Evolutionary conservation across 257 asterid species (phyloP).

Genomic region (Petunia secreta): DNA sequence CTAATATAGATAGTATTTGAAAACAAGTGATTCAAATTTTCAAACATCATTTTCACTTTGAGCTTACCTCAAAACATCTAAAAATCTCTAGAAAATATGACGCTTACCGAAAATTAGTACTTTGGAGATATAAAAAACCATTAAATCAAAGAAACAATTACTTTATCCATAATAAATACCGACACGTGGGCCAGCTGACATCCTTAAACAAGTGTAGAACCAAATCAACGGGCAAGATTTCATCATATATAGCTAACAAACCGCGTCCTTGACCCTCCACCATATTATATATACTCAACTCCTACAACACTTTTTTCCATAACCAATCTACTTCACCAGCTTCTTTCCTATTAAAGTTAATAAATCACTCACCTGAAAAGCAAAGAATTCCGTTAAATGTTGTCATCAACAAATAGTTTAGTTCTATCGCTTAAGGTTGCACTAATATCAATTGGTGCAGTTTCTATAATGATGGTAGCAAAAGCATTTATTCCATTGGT

Average conservation of each 20-base stretch:
- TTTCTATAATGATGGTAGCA: conserved; percentile 48
- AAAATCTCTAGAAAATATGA: not conserved
- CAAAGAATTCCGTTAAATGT: conserved; percentile 22
- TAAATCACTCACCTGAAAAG: not conserved
- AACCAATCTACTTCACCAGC: conserved; percentile 26
- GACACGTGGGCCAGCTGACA: conserved; percentile 18
- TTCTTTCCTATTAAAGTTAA: conserved; percentile 6
- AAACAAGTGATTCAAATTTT: not conserved
- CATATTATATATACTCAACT: conserved; percentile 22
- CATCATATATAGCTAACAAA: conserved; percentile 30
- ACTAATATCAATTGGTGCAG: conserved; percentile 55
- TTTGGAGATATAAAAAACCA: not conserved
- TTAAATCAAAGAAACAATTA: not conserved
- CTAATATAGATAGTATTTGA: not conserved
- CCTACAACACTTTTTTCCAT: conserved; percentile 27
- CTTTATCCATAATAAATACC: not conserved
- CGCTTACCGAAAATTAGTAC: too few relatives aligned
- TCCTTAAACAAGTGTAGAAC: conserved; percentile 10
- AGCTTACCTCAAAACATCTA: not conserved
- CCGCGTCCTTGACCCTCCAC: conserved; percentile 45
- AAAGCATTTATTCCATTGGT: conserved; percentile 47
- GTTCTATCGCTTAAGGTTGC: conserved; percentile 48
- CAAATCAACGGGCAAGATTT: conserved; percentile 48
- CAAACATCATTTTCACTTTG: not conserved
- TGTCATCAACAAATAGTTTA: conserved; percentile 38